Evolutionary conservation across 2,329 filamentous ascomycete species (phyloP).

Genomic region (Drechslerella coelobrocha): DNA sequence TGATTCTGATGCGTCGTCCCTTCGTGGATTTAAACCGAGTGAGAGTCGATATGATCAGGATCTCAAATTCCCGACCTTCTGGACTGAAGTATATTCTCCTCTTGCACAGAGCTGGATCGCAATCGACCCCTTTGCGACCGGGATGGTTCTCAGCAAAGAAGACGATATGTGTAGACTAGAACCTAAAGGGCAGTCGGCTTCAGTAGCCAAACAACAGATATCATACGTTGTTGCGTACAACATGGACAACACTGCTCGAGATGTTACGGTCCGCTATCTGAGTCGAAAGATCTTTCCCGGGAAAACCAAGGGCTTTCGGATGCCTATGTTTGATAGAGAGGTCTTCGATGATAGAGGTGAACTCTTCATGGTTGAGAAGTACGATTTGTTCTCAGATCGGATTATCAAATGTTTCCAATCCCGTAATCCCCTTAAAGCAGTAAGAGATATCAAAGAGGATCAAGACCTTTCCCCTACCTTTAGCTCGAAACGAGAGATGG

Average conservation of each 20-base stretch:
- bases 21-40: not conserved
- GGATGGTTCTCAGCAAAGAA: conserved; percentile 35
- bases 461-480: conserved; percentile 63
- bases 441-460: conserved; percentile 75
- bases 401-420: conserved; percentile 81
- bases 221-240: conserved; percentile 87
- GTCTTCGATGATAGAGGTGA: conserved; percentile 80
- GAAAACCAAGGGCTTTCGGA: conserved; percentile 82
- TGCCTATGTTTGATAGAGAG: conserved; percentile 79
- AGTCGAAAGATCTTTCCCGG: conserved; percentile 82
- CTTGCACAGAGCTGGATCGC: conserved; percentile 91
- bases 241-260: conserved; percentile 85
- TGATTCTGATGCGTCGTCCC: not conserved
- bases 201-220: conserved; percentile 86
- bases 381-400: conserved; percentile 86
- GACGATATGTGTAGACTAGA: conserved; percentile 78
- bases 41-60: conserved; percentile 51
- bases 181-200: conserved; percentile 80
- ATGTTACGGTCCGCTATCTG: conserved; percentile 90
- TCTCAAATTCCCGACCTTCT: conserved; percentile 59
- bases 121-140: conserved; percentile 76
- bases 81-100: conserved; percentile 88
- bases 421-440: conserved; percentile 68
- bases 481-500: not conserved
- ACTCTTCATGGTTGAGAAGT: conserved; percentile 75